Base-by-base conservation (phyloP, 495 filamentous ascomycete genomes). In the Xylaria grammica region DNA sequence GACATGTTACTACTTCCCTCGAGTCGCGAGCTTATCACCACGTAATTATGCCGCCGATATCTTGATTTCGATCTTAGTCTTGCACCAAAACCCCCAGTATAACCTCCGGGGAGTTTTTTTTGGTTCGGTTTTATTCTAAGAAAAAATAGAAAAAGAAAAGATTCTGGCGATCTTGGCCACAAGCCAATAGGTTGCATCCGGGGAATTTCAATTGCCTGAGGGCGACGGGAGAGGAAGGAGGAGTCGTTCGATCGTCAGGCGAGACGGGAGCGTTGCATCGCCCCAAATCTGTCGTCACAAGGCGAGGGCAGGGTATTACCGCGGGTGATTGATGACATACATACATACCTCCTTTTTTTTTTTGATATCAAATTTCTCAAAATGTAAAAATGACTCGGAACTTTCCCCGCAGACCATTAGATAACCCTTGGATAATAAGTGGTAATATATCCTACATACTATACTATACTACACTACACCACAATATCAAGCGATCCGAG, bases 231-330 rank as follows among this genome's bases (percentile, higher is more conserved):
- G 54, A 57, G 54, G 54, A 57, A 57, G 54, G 54, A 57, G 54
- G 54, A 36, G 38, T 30, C 17, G 26, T 44, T 36, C 42, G 19
- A 48, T 59, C 27, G 56, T 59, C 40, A 27, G 42, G 32, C 56
- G 56, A 59, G 29, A 59, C 40, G 1, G 42, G 40, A 59, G 56
- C 27, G 56, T 59, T 46, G 42, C 56, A 59, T 59, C 42, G 56
- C 9, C 29, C n/a, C 56, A 29, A 59, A 46, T 27, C 54, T 38
- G 26, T 45, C 54, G 38, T 45, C 38, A 17, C 40, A 44, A 56
- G 53, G 53, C 53, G 53, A 56, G 42, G 56, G 26, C 13, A 59
- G 56, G 56, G 27, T 29, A 59, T 32, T 59, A 49, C 60, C 60
- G 60, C 48, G 50, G 36, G 54, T 49, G 49, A 54, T 62, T 62